phyloP scores from a whole-genome alignment of 306 rosid species.

The barrel medic (Medicago truncatula) region DNA sequence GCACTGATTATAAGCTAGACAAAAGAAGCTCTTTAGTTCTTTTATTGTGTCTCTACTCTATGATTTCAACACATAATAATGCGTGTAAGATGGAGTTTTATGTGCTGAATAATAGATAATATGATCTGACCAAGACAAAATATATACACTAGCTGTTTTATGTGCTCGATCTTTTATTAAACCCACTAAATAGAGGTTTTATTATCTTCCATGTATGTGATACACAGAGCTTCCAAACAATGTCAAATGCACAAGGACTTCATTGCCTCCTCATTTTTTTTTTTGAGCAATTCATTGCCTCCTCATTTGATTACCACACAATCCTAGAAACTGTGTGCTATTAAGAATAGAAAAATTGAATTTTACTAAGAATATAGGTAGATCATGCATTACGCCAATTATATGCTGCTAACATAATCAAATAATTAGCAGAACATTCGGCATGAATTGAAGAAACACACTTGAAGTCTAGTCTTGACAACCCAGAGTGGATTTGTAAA shows the following conservation, averaged over 20 bases:
- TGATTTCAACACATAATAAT: slow-evolving; percentile 31
- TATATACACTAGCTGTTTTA: slow-evolving; percentile 2
- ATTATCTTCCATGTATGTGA: slow-evolving; percentile 30
- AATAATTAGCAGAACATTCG: slow-evolving; percentile 20
- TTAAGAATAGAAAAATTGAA: slow-evolving; percentile 11
- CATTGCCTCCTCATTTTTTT: slow-evolving; percentile 13
- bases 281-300: slow-evolving; percentile 13
- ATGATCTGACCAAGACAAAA: slow-evolving; percentile 16
- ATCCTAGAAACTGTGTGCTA: slow-evolving; percentile 42
- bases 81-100: neutral
- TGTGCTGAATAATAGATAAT: neutral
- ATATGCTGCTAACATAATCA: slow-evolving; percentile 7
- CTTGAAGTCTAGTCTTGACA: slow-evolving; percentile 92
- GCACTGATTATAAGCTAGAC: slow-evolving; percentile 8
- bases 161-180: neutral
- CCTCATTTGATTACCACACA: slow-evolving; percentile 20
- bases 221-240: slow-evolving; percentile 33
- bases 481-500: slow-evolving; percentile 94
- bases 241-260: neutral
- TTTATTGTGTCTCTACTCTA: neutral
- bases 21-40: slow-evolving; percentile 1
- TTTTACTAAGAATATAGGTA: neutral
- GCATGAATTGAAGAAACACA: slow-evolving; percentile 49
- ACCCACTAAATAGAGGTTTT: slow-evolving; percentile 14
- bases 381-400: slow-evolving; percentile 25